Conservation (phyloP, 345 rosid genomes). For the Hibiscus syriacus region DNA sequence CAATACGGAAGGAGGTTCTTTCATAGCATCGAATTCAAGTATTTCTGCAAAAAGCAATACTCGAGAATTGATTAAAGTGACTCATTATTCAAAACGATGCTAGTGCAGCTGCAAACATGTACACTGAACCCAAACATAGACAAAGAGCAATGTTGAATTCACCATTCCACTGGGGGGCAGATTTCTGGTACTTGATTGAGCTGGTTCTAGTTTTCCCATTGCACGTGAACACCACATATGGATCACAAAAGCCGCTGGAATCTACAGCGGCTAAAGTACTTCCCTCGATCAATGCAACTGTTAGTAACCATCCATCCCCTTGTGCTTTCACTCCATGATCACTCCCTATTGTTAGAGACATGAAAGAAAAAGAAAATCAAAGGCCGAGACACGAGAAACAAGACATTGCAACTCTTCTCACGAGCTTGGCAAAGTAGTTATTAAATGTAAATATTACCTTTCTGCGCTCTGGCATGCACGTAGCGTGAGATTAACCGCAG, state of each 20-base stretch:
- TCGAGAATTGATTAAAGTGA: background rate
- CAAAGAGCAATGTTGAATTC: constrained; percentile 13
- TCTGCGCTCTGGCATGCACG: constrained; percentile 78
- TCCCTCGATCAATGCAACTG: constrained; percentile 89
- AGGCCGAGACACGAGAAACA: background rate
- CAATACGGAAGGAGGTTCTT: constrained; percentile 90
- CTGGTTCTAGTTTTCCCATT: constrained; percentile 87
- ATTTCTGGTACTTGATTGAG: constrained; percentile 92
- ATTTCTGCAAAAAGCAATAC: constrained; percentile 58
- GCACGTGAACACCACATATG: constrained; percentile 84
- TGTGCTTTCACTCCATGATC: constrained; percentile 97
- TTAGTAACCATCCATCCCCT: constrained; percentile 95
- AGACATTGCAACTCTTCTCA: background rate
- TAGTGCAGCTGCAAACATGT: background rate
- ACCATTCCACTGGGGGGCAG: constrained; percentile 95
- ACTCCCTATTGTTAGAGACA: constrained; percentile 40
- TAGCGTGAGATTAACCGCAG: constrained; percentile 63
- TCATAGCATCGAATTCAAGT: constrained; percentile 96
- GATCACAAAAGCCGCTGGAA: constrained; percentile 86
- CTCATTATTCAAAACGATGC: background rate
- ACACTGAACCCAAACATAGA: constrained; percentile 9
- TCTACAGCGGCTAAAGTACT: constrained; percentile 78
- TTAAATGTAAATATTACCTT: constrained; percentile 36
- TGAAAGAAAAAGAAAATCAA: constrained; percentile 4
- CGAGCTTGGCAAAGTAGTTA: background rate